Percentiles rank a stretch among this genome's conserved stretches.
Evolutionary conservation across 352 stramenopile species (phyloP).

Genomic region (Phytophthora capsici): DNA sequence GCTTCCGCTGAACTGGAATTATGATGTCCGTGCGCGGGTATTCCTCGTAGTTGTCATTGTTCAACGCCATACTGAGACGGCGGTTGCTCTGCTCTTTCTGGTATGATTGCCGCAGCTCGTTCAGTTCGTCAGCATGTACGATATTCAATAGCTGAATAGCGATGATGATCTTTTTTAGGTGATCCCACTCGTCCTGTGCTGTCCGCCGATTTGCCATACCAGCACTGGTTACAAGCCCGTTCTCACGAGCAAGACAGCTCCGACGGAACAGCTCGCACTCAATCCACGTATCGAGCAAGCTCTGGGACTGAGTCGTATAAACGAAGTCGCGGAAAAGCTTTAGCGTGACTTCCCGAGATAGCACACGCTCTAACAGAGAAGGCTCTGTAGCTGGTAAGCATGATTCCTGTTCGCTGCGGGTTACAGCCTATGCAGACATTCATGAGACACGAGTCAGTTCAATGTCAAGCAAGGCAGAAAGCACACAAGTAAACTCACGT

Average conservation of each 20-base stretch:
- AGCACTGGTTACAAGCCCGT: slow-evolving; percentile 42
- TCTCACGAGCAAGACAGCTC: slow-evolving; percentile 71
- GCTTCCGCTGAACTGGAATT: slow-evolving; percentile 73
- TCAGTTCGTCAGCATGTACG: slow-evolving; percentile 61
- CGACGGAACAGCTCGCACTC: slow-evolving; percentile 83
- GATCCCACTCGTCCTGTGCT: slow-evolving; percentile 80
- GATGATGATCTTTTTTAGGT: slow-evolving; percentile 72
- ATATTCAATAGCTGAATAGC: slow-evolving; percentile 63
- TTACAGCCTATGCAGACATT: slow-evolving; percentile 50
- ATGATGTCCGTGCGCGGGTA: slow-evolving; percentile 80
- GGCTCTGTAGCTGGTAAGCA: slow-evolving; percentile 54
- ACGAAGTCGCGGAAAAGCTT: slow-evolving; percentile 87
- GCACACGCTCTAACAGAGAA: slow-evolving; percentile 69
- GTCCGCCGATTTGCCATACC: slow-evolving; percentile 40
- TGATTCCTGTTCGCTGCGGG: slow-evolving; percentile 60
- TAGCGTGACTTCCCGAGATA: slow-evolving; percentile 76
- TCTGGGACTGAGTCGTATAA: slow-evolving; percentile 63
- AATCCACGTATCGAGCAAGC: slow-evolving; percentile 84
- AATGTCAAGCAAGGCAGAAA: neutral
- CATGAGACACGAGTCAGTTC: neutral
- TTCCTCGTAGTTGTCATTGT: slow-evolving; percentile 61
- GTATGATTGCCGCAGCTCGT: slow-evolving; percentile 65
- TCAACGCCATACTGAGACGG: slow-evolving; percentile 72
- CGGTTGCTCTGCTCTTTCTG: slow-evolving; percentile 73
- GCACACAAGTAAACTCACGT: slow-evolving; percentile 47